Evolutionary conservation across 495 filamentous ascomycete genomes (phyloP).

Genomic region (Ramalina intermedia): DNA sequence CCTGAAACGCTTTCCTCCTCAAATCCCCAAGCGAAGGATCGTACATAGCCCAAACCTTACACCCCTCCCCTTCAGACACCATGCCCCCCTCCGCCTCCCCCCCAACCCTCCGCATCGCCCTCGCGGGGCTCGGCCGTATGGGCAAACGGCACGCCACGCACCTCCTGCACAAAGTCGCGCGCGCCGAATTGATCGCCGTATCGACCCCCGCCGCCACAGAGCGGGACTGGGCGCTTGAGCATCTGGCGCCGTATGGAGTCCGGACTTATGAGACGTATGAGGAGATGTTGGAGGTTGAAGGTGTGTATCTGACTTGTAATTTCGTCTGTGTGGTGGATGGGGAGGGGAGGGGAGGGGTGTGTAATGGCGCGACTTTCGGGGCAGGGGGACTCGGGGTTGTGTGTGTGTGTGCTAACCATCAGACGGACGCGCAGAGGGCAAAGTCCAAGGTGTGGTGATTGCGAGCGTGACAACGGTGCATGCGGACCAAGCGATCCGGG

Average conservation of each 20-base stretch:
- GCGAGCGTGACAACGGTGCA: slow-evolving; percentile 39
- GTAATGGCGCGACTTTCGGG: no score
- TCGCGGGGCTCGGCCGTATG: slow-evolving; percentile 43
- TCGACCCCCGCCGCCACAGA: slow-evolving; percentile 35
- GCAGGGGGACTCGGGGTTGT: no score
- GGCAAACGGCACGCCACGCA: slow-evolving; percentile 42
- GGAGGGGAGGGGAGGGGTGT: no score
- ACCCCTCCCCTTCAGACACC: not conserved
- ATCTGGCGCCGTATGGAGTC: slow-evolving; percentile 34
- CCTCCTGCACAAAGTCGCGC: slow-evolving; percentile 36
- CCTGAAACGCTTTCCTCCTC: no score
- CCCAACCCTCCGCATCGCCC: slow-evolving; percentile 31
- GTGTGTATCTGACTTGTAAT: slow-evolving; percentile 5
- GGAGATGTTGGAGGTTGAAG: slow-evolving; percentile 40
- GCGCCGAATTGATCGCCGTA: slow-evolving; percentile 37
- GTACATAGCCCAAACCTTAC: no score
- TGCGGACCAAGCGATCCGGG: slow-evolving; percentile 41
- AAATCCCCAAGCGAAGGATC: no score
- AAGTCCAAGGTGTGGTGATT: slow-evolving; percentile 35
- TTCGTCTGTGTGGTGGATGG: no score
- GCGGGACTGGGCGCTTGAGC: slow-evolving; percentile 33
- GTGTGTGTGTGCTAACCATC: no score
- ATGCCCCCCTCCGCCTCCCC: slow-evolving; percentile 7
- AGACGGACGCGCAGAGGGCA: no score
- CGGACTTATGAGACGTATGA: slow-evolving; percentile 37